Conservation (phyloP, 2,329 filamentous ascomycete species). For the Microsporum canis region DNA sequence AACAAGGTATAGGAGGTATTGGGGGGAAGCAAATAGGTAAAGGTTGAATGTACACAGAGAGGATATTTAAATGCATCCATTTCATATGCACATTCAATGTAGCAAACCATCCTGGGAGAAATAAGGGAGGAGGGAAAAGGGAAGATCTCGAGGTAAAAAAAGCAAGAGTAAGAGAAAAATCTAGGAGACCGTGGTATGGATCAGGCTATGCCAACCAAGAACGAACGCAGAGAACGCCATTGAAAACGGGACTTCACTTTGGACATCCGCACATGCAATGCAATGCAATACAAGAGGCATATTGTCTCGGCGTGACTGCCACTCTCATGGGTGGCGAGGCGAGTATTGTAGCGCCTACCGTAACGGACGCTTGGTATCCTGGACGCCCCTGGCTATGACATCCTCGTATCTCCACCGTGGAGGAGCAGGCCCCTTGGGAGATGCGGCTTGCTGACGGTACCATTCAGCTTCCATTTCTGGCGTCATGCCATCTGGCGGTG, state of each 20-base stretch:
- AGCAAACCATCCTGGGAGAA: background rate
- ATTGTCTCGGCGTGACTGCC: background rate
- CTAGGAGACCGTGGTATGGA: background rate
- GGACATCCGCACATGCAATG: background rate
- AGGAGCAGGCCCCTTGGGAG: constrained; percentile 44
- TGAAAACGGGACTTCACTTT: background rate
- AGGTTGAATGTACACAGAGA: background rate
- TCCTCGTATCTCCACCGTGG: constrained; percentile 72
- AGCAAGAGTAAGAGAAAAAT: background rate
- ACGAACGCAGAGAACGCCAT: background rate
- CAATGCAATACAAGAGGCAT: background rate
- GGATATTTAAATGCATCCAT: background rate
- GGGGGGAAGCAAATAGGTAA: background rate
- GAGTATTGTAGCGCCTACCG: constrained; percentile 37
- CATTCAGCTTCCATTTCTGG: constrained; percentile 62
- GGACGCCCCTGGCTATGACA: constrained; percentile 59
- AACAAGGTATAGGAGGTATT: background rate
- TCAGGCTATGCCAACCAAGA: background rate
- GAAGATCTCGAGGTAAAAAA: background rate
- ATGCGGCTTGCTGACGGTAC: constrained; percentile 41
- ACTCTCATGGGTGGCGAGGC: background rate
- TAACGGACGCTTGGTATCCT: constrained; percentile 63
- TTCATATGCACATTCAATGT: background rate
- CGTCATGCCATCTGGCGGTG: constrained; percentile 59
- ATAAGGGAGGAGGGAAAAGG: background rate